Percentiles rank a stretch among this genome's conserved stretches.
Conservation (phyloP, 2,329 filamentous ascomycete species). For the Aspergillus pseudoterreus region DNA sequence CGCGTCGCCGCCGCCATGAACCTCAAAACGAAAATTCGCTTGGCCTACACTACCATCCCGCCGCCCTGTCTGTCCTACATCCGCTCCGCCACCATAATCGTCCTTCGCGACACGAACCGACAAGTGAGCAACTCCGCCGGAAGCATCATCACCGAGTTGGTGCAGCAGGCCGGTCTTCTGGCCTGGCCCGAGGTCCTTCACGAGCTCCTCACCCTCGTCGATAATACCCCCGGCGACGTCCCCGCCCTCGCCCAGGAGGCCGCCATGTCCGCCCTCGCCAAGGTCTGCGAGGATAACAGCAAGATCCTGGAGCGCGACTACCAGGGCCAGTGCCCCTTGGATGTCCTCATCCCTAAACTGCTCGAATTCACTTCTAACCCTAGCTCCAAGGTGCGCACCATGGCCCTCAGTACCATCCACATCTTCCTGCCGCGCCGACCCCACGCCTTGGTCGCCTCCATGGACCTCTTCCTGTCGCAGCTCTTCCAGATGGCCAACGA, state of each 20-base stretch:
- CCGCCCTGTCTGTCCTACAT: constrained; percentile 71
- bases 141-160: constrained; percentile 89
- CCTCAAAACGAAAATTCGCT: constrained; percentile 88
- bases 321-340: constrained; percentile 80
- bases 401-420: constrained; percentile 82
- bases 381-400: constrained; percentile 71
- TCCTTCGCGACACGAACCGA: constrained; percentile 73
- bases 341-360: constrained; percentile 84
- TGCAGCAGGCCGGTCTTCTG: constrained; percentile 77
- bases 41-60: constrained; percentile 71
- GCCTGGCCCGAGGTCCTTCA: constrained; percentile 89
- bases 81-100: constrained; percentile 71
- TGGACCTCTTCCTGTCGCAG: constrained; percentile 77
- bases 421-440: constrained; percentile 85
- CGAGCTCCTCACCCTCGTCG: constrained; percentile 73
- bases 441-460: constrained; percentile 72
- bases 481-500: constrained; percentile 81
- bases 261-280: constrained; percentile 85
- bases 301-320: constrained; percentile 83
- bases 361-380: constrained; percentile 78
- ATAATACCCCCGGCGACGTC: constrained; percentile 66
- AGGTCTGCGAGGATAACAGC: constrained; percentile 96
- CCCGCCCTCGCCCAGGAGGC: constrained; percentile 78
- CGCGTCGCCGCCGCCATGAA: constrained; percentile 87
- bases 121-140: constrained; percentile 88